Evolutionary conservation across 371 early-diverging fungal genomes (phyloP).

Genomic region (Spraguea lophii): DNA sequence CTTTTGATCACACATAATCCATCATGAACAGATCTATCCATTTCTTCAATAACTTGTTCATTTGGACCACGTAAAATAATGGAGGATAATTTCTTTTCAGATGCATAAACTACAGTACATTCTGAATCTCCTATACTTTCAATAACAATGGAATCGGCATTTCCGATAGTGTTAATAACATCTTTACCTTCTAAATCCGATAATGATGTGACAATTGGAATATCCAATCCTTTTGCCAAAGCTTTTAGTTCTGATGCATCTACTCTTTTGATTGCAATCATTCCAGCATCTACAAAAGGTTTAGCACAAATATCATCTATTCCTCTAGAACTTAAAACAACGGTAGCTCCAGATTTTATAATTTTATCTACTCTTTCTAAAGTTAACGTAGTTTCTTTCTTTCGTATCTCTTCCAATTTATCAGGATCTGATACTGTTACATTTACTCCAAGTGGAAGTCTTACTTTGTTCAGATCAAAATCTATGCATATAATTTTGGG

Average conservation of each 20-base stretch:
- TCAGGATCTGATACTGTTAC: constrained; percentile 89
- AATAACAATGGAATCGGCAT: constrained; percentile 65
- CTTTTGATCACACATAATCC: constrained; percentile 85
- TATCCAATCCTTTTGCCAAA: constrained; percentile 86
- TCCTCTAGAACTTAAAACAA: constrained; percentile 90
- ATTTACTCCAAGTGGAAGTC: constrained; percentile 87
- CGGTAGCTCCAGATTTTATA: constrained; percentile 79
- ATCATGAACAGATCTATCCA: constrained; percentile 94
- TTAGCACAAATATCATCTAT: constrained; percentile 94
- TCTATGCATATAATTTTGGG: constrained; percentile 95
- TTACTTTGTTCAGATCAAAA: constrained; percentile 92
- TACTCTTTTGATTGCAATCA: constrained; percentile 79
- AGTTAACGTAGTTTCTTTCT: constrained; percentile 77
- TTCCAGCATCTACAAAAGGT: constrained; percentile 72
- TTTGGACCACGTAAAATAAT: constrained; percentile 93
- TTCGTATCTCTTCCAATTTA: constrained; percentile 83
- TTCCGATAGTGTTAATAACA: constrained; percentile 72
- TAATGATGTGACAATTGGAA: constrained; percentile 74
- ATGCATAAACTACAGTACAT: constrained; percentile 76
- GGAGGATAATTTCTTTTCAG: constrained; percentile 58
- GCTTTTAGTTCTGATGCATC: constrained; percentile 85
- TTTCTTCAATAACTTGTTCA: constrained; percentile 83
- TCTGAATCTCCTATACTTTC: constrained; percentile 59
- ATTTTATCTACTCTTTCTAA: constrained; percentile 81
- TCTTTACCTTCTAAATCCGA: constrained; percentile 91